Evolutionary conservation across 768 basidiomycete genomes (phyloP).

Genomic region (Galerina sulciceps): DNA sequence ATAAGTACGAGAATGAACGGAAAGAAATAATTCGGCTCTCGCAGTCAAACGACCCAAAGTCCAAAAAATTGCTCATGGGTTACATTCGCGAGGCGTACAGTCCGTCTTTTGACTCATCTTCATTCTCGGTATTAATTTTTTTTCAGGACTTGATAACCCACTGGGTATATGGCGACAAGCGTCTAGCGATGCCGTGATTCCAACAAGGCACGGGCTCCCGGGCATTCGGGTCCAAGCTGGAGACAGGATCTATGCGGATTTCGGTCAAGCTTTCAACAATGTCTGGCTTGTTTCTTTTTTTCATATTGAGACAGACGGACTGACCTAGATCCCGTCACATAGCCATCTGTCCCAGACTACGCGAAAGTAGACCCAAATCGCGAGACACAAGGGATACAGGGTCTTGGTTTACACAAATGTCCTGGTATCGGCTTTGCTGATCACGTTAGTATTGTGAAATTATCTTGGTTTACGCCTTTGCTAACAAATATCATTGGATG

Average conservation of each 20-base stretch:
- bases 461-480: conserved; percentile 18
- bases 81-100: conserved; percentile 31
- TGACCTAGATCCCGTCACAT: background rate
- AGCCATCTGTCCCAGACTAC: background rate
- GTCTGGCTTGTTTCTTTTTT: background rate
- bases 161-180: background rate
- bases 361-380: background rate
- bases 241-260: conserved; percentile 3
- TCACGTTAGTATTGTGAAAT: conserved; percentile 12
- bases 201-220: background rate
- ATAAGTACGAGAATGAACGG: conserved; percentile 15
- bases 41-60: background rate
- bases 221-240: background rate
- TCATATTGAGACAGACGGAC: background rate
- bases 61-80: conserved; percentile 21
- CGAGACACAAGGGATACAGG: conserved; percentile 16
- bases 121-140: background rate
- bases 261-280: background rate
- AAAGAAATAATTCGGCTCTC: conserved; percentile 22
- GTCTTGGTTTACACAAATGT: conserved; percentile 29
- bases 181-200: background rate
- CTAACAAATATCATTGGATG: background rate
- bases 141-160: conserved; percentile 1
- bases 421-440: conserved; percentile 25
- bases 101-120: conserved; percentile 1